Evolutionary conservation across 495 filamentous ascomycete genomes (phyloP).

Genomic region (Zalerion maritima): DNA sequence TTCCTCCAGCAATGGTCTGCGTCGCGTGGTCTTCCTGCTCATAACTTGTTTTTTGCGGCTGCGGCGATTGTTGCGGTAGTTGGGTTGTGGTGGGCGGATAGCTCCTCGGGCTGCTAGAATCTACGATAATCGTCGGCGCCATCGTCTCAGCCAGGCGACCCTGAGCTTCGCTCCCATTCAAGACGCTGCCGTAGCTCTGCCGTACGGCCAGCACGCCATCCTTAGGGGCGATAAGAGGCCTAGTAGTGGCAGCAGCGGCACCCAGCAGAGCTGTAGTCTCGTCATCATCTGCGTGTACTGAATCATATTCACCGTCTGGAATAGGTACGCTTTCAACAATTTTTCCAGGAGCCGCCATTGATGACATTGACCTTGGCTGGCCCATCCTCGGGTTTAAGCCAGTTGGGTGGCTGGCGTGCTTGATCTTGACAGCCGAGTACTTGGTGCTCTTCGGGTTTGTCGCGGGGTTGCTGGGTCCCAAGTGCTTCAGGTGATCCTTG

Average conservation of each 20-base stretch:
- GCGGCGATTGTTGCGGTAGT: neutral
- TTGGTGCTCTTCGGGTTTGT: constrained; percentile 67
- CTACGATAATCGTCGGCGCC: constrained; percentile 8
- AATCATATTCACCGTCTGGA: constrained; percentile 1
- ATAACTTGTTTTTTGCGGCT: neutral
- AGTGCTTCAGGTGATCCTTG: constrained; percentile 69
- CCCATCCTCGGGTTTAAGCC: constrained; percentile 8
- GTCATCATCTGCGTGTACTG: constrained; percentile 13
- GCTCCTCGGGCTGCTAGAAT: constrained; percentile 1
- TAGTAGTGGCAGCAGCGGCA: too few species aligned
- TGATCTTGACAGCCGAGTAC: constrained; percentile 87
- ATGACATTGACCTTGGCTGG: too few species aligned
- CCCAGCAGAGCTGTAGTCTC: constrained; percentile 27
- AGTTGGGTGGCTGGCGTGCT: constrained; percentile 32
- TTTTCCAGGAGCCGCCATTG: too few species aligned
- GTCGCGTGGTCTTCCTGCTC: constrained; percentile 5
- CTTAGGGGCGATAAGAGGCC: constrained; percentile 30
- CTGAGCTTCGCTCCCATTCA: constrained; percentile 17
- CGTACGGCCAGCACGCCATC: constrained; percentile 56
- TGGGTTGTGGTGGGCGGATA: constrained; percentile 2
- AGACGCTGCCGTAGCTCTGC: constrained; percentile 49
- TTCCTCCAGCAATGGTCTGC: constrained; percentile 8
- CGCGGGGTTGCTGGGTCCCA: constrained; percentile 86
- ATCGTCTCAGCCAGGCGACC: constrained; percentile 12
- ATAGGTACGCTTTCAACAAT: constrained; percentile 7